These are phyloP conservation scores for Pythium sp. DNA, from an alignment of 352 stramenopile species.

Conservation along the genomic window DNA sequence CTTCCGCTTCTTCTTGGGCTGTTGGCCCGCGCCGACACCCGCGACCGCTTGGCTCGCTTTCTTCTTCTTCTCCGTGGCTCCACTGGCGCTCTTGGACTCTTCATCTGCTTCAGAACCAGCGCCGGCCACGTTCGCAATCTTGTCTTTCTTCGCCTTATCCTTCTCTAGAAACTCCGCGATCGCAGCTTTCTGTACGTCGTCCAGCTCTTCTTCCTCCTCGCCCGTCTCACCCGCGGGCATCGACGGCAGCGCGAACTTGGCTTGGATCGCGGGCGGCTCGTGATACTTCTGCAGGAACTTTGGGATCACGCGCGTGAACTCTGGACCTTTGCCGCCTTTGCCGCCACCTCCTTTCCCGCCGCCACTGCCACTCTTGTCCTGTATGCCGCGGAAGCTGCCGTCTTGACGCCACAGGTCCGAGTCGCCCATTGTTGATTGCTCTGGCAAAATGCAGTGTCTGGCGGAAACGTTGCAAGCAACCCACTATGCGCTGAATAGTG, in stretches of 20 bases:
- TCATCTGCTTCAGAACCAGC: constrained; percentile 20
- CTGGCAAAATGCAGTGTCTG: too few relatives aligned
- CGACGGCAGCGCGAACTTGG: constrained; percentile 60
- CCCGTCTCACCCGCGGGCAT: constrained; percentile 35
- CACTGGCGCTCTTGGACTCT: neutral
- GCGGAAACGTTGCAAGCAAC: neutral
- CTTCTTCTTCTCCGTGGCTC: constrained; percentile 19
- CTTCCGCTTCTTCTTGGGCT: constrained; percentile 54
- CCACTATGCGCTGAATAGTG: neutral
- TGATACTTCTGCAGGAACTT: constrained; percentile 85
- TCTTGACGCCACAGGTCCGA: constrained; percentile 66
- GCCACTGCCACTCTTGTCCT: constrained; percentile 13
- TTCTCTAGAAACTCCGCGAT: constrained; percentile 71
- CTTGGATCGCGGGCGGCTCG: constrained; percentile 52
- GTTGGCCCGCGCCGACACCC: constrained; percentile 12
- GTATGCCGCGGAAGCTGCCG: constrained; percentile 65
- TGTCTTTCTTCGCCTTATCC: constrained; percentile 39
- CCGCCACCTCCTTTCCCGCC: constrained; percentile 30
- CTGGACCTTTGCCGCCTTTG: constrained; percentile 35
- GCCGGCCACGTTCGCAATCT: constrained; percentile 19
- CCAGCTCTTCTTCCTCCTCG: constrained; percentile 61
- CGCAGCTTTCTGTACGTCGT: constrained; percentile 79
- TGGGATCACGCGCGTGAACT: constrained; percentile 82
- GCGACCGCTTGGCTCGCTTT: constrained; percentile 40
- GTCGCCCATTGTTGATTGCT: constrained; percentile 41